phyloP scores from a whole-genome alignment of 164 flowering plant genomes.

The Aristolochia contorta region DNA sequence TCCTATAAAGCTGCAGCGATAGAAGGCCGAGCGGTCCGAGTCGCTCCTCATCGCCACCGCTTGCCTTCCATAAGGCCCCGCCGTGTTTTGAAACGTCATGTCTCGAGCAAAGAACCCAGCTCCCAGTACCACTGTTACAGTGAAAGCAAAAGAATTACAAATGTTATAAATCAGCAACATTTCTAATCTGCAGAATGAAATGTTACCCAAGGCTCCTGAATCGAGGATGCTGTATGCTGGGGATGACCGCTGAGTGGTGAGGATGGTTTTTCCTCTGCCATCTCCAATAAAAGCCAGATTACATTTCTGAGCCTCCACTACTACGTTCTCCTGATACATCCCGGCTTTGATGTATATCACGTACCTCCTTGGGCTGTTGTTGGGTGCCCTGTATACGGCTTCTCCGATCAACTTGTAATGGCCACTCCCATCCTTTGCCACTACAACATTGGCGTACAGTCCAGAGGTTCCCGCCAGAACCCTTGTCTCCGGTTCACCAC shows the following conservation, averaged over 20 bases:
- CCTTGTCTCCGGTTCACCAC: too few species aligned
- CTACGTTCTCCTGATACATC: constrained; percentile 9
- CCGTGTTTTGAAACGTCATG: constrained; percentile 2
- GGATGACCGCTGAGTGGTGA: constrained; percentile 5
- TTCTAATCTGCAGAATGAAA: too few species aligned
- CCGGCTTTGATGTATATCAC: constrained; percentile 16
- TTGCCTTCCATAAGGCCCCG: not conserved
- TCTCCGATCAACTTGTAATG: constrained; percentile 10
- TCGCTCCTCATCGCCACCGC: constrained; percentile 3
- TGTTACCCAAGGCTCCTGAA: not conserved
- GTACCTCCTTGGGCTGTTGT: constrained; percentile 4
- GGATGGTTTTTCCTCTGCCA: constrained; percentile 13
- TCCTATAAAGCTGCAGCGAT: constrained; percentile 7
- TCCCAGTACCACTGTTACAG: not conserved
- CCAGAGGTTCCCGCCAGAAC: not conserved
- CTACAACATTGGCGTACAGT: constrained; percentile 1
- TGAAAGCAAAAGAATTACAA: not conserved
- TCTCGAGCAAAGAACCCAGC: not conserved
- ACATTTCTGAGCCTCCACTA: constrained; percentile 1
- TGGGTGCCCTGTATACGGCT: constrained; percentile 15
- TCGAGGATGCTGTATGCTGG: not conserved
- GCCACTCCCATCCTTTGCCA: constrained; percentile 19
- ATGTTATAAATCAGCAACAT: too few species aligned
- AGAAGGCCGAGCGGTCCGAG: not conserved
- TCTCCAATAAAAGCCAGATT: constrained; percentile 21